Base-by-base conservation (phyloP, 768 basidiomycete genomes). In the Boletus subparvulus region DNA sequence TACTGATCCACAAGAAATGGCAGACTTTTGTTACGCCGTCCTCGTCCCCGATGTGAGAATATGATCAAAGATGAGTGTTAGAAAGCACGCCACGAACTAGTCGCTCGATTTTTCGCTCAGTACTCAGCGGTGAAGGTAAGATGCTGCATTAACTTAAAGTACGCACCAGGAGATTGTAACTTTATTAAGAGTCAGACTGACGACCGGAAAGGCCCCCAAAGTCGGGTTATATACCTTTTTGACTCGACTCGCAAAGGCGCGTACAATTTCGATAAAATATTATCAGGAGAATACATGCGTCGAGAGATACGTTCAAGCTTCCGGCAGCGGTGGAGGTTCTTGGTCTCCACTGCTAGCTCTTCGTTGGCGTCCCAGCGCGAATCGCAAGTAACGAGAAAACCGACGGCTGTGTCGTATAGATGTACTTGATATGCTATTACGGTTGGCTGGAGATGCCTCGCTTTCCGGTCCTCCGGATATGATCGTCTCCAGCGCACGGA, bases 401-500 rank as follows among this genome's bases (percentile, higher is more conserved):
- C 83, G 76, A 53, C 83, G 77, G 50, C 77, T 78, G 19, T 71
- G 66, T 37, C 60, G 51, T 21, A 58, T n/a, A 42, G 61, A 39
- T 43, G 61, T 41, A 39, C 58, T 56, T 32, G 54, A 61, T 58
- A 33, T 59, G 51, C 50, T 65, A 63, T 53, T 35, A 10, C 58
- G 63, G 13, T 47, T 61, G 16, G 17, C 36, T 9, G 56, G 45
- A 55, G 46, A 37, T 12, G 44, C 44, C 17, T 59, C 59, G n/a
- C 41, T 64, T 40, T 63, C 68, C 6, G 64, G 50, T 6, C 71
- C 72, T 32, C 74, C 66, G 10, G 77, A 74, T 42, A 86, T 67
- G 51, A 87, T 83, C n/a, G 77, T 77, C 61, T 86, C 82, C 50
- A 86, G 73, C 9, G 85, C 81, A 54, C 79, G 75, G 61, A 87